phyloP scores from a whole-genome alignment of 2,329 filamentous ascomycete species.

The Malbranchea cinnamomea region DNA sequence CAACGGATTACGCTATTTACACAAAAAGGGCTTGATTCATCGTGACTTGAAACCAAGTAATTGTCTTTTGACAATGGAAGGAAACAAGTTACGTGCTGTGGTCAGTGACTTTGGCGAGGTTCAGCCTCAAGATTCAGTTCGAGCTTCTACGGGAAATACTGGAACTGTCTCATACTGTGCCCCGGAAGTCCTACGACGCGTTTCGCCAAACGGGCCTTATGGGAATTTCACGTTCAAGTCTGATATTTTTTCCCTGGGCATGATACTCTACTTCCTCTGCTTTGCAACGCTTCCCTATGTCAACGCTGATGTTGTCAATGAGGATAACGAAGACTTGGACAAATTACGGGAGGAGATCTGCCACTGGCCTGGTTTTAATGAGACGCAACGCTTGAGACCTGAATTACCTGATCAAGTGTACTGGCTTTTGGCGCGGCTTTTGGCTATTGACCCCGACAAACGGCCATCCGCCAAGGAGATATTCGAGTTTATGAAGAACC shows the following conservation, averaged over 20 bases:
- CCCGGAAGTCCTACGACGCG: slow-evolving; percentile 70
- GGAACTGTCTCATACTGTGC: slow-evolving; percentile 97
- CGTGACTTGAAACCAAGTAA: slow-evolving; percentile 93
- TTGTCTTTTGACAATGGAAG: slow-evolving; percentile 70
- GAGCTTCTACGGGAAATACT: slow-evolving; percentile 84
- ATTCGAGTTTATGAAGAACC: no score
- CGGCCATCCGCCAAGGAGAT: slow-evolving; percentile 80
- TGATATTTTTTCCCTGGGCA: slow-evolving; percentile 93
- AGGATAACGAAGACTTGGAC: slow-evolving; percentile 86
- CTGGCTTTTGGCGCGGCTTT: slow-evolving; percentile 61
- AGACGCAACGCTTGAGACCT: slow-evolving; percentile 56
- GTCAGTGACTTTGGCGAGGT: slow-evolving; percentile 98
- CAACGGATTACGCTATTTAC: slow-evolving; percentile 76
- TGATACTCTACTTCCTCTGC: slow-evolving; percentile 98
- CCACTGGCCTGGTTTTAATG: slow-evolving; percentile 73
- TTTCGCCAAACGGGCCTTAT: slow-evolving; percentile 49
- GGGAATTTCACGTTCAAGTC: slow-evolving; percentile 95
- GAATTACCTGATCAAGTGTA: slow-evolving; percentile 82
- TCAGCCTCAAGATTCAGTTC: slow-evolving; percentile 62
- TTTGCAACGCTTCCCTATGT: slow-evolving; percentile 78
- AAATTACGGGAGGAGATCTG: slow-evolving; percentile 72
- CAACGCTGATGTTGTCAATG: slow-evolving; percentile 69
- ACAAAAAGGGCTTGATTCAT: slow-evolving; percentile 85
- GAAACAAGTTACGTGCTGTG: slow-evolving; percentile 57
- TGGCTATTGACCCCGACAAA: slow-evolving; percentile 61